These are phyloP conservation scores for Dichotomopilus funicola DNA, from an alignment of 2,329 filamentous ascomycete genomes.

Conservation along the genomic window DNA sequence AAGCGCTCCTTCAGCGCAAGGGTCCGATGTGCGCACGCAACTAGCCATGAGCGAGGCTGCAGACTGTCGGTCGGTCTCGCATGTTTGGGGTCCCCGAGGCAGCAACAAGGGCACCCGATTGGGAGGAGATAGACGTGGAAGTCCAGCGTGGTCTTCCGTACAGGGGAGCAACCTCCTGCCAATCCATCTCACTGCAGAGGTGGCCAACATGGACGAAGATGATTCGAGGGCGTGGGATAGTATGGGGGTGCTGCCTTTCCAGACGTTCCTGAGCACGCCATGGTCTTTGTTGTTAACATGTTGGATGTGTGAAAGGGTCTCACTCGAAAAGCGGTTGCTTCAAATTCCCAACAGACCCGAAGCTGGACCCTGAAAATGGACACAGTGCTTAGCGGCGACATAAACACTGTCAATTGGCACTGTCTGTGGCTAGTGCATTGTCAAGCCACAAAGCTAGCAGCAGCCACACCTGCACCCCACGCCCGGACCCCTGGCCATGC, in stretches of 20 bases:
- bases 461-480: not conserved
- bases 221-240: not conserved
- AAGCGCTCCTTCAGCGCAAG: too few species aligned
- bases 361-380: not conserved
- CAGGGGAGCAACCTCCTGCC: not conserved
- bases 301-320: not conserved
- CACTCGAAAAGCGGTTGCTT: too few species aligned
- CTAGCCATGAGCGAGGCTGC: not conserved
- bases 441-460: too few species aligned
- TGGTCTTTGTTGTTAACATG: not conserved
- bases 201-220: not conserved
- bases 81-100: not conserved
- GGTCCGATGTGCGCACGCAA: too few species aligned
- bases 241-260: too few species aligned
- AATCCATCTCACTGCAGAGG: too few species aligned
- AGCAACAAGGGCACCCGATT: conserved; percentile 1
- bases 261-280: not conserved
- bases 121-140: not conserved
- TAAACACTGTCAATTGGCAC: too few species aligned
- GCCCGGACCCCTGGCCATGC: not conserved
- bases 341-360: not conserved
- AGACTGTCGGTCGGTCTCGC: not conserved
- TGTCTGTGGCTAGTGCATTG: not conserved
- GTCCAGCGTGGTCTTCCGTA: not conserved
- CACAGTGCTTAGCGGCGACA: not conserved